Evolutionary conservation across 2,329 filamentous ascomycete genomes (phyloP).

Genomic region (Bertia moriformis): DNA sequence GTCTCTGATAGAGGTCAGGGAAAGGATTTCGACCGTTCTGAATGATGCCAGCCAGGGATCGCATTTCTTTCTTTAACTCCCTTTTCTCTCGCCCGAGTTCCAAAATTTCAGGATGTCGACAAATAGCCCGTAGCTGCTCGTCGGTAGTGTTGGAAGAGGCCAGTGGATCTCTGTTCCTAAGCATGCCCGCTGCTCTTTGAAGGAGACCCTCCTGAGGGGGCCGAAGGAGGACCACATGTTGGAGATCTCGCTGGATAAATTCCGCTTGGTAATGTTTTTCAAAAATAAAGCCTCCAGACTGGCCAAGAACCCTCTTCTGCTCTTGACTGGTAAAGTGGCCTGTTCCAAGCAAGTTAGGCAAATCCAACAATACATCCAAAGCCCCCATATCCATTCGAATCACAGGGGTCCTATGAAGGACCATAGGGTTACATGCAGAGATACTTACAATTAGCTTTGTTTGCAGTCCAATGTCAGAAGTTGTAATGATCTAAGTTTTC

Average conservation of each 20-base stretch:
- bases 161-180: conserved; percentile 10
- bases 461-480: conserved; percentile 10
- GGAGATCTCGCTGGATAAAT: conserved; percentile 10
- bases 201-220: conserved; percentile 10
- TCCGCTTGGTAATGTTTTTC: conserved; percentile 12
- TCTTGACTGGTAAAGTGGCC: conserved; percentile 13
- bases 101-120: conserved; percentile 7
- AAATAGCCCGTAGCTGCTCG: conserved; percentile 7
- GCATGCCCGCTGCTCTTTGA: conserved; percentile 9
- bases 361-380: background rate
- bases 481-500: conserved; percentile 13
- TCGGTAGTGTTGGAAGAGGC: conserved; percentile 9
- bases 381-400: no score
- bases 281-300: conserved; percentile 10
- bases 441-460: conserved; percentile 12
- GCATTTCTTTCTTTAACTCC: conserved; percentile 11
- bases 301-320: conserved; percentile 10
- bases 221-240: conserved; percentile 12
- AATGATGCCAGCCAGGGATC: conserved; percentile 9
- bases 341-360: conserved; percentile 6
- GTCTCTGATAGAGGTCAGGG: background rate
- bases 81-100: conserved; percentile 10
- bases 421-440: no score
- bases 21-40: conserved; percentile 5
- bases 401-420: no score